These are phyloP conservation scores for Rhodotorula diobovata DNA, from an alignment of 768 basidiomycete genomes.

Conservation along the genomic window DNA sequence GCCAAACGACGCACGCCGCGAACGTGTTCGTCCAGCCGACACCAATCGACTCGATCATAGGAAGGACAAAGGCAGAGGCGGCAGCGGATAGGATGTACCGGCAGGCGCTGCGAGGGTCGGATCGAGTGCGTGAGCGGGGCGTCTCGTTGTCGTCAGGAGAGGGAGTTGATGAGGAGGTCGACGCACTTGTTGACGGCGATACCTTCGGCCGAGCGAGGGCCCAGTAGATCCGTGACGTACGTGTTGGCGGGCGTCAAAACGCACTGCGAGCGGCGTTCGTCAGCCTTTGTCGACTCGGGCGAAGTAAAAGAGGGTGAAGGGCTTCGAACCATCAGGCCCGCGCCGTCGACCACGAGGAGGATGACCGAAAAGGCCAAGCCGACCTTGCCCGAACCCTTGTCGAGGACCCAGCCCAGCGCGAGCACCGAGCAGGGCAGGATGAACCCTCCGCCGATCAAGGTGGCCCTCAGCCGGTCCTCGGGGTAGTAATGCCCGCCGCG, in stretches of 20 bases:
- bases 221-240: constrained; percentile 14
- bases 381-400: constrained; percentile 11
- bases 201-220: constrained; percentile 21
- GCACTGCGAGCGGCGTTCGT: background rate
- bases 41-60: constrained; percentile 47
- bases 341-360: constrained; percentile 11
- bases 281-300: too few species aligned
- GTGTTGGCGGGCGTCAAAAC: constrained; percentile 11
- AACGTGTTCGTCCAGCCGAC: constrained; percentile 48
- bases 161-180: too few species aligned
- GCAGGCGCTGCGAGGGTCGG: background rate
- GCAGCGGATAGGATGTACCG: constrained; percentile 42
- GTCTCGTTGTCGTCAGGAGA: too few species aligned
- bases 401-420: constrained; percentile 45
- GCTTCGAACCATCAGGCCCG: constrained; percentile 16
- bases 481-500: constrained; percentile 45
- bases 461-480: constrained; percentile 47
- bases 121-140: background rate
- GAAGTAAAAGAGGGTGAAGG: background rate
- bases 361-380: constrained; percentile 3
- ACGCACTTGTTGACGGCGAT: constrained; percentile 47
- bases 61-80: constrained; percentile 48
- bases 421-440: constrained; percentile 44
- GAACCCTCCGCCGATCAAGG: constrained; percentile 42
- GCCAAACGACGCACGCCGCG: constrained; percentile 39